Conservation (phyloP, 1,284 basidiomycete species). For the Fomitopsis schrenkii region DNA sequence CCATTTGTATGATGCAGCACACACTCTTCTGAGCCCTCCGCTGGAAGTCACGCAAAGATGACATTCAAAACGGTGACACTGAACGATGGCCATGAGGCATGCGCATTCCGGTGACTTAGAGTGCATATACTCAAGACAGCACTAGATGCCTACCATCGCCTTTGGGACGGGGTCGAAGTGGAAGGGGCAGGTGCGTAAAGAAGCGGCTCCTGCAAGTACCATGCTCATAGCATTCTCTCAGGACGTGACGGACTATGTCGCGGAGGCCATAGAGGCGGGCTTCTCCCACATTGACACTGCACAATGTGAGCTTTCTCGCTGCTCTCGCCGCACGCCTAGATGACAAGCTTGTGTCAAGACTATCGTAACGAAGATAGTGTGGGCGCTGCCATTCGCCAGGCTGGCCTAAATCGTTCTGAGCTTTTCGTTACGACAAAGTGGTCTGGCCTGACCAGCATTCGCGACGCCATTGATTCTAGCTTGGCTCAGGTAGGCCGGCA, state of each 20-base stretch:
- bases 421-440: constrained; percentile 49
- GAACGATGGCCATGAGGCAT: constrained; percentile 28
- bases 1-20: too few relatives aligned
- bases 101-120: neutral
- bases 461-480: constrained; percentile 52
- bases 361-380: constrained; percentile 39
- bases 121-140: neutral
- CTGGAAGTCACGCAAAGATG: constrained; percentile 13
- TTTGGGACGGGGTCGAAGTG: constrained; percentile 31
- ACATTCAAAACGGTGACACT: constrained; percentile 25
- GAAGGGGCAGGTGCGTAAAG: constrained; percentile 25
- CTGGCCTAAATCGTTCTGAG: constrained; percentile 29
- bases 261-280: constrained; percentile 30
- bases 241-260: constrained; percentile 32
- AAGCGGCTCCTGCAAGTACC: neutral
- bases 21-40: too few relatives aligned
- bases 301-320: constrained; percentile 21
- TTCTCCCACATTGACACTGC: constrained; percentile 34
- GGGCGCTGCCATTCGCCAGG: constrained; percentile 33
- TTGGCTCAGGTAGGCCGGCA: constrained; percentile 44
- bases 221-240: constrained; percentile 3
- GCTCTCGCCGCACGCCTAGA: neutral
- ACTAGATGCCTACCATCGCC: constrained; percentile 28
- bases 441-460: constrained; percentile 50
- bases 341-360: constrained; percentile 16